Conservation (phyloP, 169 alveolate genomes). For the Plasmodium malariae region DNA sequence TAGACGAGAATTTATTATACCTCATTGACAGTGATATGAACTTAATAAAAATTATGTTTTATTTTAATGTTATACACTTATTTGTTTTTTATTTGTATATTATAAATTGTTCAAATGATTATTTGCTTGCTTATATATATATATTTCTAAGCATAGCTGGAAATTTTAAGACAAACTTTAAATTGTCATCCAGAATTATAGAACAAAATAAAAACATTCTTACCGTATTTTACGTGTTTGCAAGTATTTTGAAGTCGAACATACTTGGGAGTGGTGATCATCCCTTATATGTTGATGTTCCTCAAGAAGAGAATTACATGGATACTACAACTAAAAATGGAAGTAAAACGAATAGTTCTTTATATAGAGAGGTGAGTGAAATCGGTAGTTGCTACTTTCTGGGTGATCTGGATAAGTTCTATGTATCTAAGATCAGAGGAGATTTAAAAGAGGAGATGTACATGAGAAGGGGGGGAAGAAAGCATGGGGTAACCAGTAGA, state of each 20-base stretch:
- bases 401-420: too few species aligned
- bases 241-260: neutral
- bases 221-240: constrained; percentile 12
- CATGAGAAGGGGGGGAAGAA: too few species aligned
- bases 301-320: too few species aligned
- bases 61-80: constrained; percentile 1
- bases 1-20: constrained; percentile 19
- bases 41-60: neutral
- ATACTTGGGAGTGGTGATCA: neutral
- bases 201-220: neutral
- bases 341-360: too few species aligned
- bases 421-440: too few species aligned
- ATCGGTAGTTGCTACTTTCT: too few species aligned
- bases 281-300: too few species aligned
- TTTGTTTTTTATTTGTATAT: constrained; percentile 7
- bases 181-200: neutral
- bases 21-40: constrained; percentile 14
- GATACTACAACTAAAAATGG: too few species aligned
- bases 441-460: too few species aligned
- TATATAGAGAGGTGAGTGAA: too few species aligned
- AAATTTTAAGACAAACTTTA: neutral
- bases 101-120: neutral
- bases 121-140: neutral
- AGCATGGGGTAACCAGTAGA: too few species aligned
- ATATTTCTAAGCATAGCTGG: neutral